phyloP scores from a whole-genome alignment of 495 filamentous ascomycete genomes.

The Penicillium paxilli region DNA sequence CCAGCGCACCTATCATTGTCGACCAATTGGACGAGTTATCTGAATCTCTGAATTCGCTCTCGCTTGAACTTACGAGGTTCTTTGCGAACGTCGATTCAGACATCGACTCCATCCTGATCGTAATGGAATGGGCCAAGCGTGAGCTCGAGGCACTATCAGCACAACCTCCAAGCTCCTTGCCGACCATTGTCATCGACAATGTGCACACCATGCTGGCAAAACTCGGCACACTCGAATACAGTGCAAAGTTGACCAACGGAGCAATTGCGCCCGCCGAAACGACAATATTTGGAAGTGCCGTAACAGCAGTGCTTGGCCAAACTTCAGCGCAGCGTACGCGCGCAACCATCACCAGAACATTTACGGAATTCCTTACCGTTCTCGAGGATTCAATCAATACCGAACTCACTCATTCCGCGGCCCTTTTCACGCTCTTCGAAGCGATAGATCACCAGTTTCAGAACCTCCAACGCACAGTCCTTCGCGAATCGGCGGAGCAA shows the following conservation, averaged over 20 bases:
- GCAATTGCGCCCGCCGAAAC: slow-evolving; percentile 50
- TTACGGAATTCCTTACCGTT: slow-evolving; percentile 81
- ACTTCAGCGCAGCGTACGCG: slow-evolving; percentile 77
- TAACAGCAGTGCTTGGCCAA: slow-evolving; percentile 74
- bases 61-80: slow-evolving; percentile 80
- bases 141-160: slow-evolving; percentile 64
- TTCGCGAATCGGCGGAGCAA: slow-evolving; percentile 76
- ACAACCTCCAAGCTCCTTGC: slow-evolving; percentile 53
- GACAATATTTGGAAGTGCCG: slow-evolving; percentile 63
- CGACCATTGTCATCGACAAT: slow-evolving; percentile 73
- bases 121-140: slow-evolving; percentile 92
- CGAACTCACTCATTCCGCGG: slow-evolving; percentile 73
- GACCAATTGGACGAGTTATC: slow-evolving; percentile 78
- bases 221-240: slow-evolving; percentile 65
- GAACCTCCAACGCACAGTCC: slow-evolving; percentile 82
- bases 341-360: slow-evolving; percentile 77
- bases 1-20: slow-evolving; percentile 80
- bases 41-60: slow-evolving; percentile 77
- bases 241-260: slow-evolving; percentile 32
- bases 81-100: slow-evolving; percentile 91
- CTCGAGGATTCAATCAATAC: slow-evolving; percentile 85
- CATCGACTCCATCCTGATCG: slow-evolving; percentile 84
- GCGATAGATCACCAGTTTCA: slow-evolving; percentile 84
- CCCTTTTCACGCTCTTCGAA: slow-evolving; percentile 81
- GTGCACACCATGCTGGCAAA: slow-evolving; percentile 71